Conservation (phyloP, 2,329 filamentous ascomycete genomes). For the Pseudogymnoascus sp. region DNA sequence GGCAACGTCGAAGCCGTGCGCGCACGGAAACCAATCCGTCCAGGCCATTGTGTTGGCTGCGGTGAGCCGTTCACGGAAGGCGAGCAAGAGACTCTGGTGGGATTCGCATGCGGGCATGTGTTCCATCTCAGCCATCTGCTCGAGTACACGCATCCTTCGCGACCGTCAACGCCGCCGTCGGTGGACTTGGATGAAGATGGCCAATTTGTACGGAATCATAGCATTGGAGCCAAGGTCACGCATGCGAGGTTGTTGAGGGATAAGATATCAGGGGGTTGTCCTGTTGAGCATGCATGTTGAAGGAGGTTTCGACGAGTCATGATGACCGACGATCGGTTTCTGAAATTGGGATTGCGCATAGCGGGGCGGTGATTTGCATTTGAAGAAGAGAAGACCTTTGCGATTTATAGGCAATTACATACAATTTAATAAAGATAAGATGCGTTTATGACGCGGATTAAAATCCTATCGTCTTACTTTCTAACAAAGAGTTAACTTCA, state of each 20-base stretch:
- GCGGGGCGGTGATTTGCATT: neutral
- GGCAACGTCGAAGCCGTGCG: constrained; percentile 11
- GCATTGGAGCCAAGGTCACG: constrained; percentile 80
- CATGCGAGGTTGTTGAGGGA: constrained; percentile 74
- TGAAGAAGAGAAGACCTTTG: neutral
- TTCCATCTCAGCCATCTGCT: constrained; percentile 72
- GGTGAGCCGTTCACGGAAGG: constrained; percentile 50
- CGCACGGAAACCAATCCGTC: constrained; percentile 29
- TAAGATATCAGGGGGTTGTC: constrained; percentile 59
- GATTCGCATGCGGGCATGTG: constrained; percentile 76
- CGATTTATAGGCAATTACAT: neutral
- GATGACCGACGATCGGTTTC: neutral
- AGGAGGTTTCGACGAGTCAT: neutral
- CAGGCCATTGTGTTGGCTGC: constrained; percentile 56
- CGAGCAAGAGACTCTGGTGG: constrained; percentile 67
- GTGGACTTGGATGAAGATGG: constrained; percentile 42
- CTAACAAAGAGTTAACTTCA: too few relatives aligned
- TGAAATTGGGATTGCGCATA: neutral
- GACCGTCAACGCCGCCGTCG: constrained; percentile 34
- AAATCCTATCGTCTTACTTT: neutral
- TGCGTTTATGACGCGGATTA: neutral
- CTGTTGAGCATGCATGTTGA: constrained; percentile 41
- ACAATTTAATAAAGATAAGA: neutral
- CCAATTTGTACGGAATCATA: constrained; percentile 45
- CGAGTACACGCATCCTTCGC: constrained; percentile 35